A percentile compares a stretch with the other conserved stretches of the same genome.
phyloP scores from a whole-genome alignment of 805 yeast genomes.

The Teunomyces cretensis region DNA sequence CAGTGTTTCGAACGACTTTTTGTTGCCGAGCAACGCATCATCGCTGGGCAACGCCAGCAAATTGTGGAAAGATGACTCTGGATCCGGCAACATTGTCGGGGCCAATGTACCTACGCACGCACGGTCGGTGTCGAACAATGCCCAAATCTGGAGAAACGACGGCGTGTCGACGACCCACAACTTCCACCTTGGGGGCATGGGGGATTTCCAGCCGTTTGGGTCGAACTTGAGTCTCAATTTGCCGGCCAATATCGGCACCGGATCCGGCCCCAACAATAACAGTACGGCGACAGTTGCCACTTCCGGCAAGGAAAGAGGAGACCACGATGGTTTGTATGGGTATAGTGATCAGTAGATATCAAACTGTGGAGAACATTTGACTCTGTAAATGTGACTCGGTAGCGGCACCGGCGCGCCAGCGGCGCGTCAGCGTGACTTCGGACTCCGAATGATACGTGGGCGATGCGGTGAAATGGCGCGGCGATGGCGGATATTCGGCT shows the following conservation, averaged over 20 bases:
- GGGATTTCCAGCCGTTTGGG: slow-evolving; percentile 16
- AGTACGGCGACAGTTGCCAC: no score
- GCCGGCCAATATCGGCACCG: not conserved
- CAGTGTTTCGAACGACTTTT: slow-evolving; percentile 1
- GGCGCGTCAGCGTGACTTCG: not conserved
- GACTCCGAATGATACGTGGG: no score
- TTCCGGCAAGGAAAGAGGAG: slow-evolving; percentile 1
- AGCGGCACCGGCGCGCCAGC: no score
- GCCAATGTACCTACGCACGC: slow-evolving; percentile 11
- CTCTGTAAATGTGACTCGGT: not conserved
- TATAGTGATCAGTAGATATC: not conserved
- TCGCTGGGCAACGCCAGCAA: slow-evolving; percentile 3
- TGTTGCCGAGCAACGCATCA: not conserved
- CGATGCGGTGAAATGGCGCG: no score
- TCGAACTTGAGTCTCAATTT: slow-evolving; percentile 5
- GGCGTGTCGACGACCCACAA: slow-evolving; percentile 8
- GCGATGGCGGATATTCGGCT: not conserved
- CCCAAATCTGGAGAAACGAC: slow-evolving; percentile 22
- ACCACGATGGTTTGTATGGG: not conserved
- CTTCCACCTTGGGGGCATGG: slow-evolving; percentile 11
- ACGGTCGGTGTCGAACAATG: slow-evolving; percentile 14
- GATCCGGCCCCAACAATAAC: not conserved
- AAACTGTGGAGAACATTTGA: not conserved
- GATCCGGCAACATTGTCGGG: not conserved
- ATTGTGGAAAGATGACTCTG: slow-evolving; percentile 7